Evolutionary conservation across 495 filamentous ascomycete species (phyloP).

Genomic region (Daldinia grandis): DNA sequence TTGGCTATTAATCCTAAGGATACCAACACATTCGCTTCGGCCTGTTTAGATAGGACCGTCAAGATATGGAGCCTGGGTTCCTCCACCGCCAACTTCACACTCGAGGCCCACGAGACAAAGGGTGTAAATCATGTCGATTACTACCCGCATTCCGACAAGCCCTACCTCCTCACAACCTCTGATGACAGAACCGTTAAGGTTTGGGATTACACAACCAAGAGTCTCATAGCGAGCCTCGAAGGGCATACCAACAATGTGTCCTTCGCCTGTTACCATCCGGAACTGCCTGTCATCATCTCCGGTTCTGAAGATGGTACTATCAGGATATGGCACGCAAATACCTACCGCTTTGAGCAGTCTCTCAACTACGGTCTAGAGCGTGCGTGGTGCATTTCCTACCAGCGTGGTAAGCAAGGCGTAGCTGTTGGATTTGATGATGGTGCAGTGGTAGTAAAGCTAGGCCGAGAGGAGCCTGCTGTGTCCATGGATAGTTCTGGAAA

Average conservation of each 20-base stretch:
- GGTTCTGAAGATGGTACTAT: conserved; percentile 96
- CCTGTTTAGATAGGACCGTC: conserved; percentile 94
- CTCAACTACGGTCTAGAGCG: conserved; percentile 94
- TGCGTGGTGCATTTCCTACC: conserved; percentile 97
- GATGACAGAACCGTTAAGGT: conserved; percentile 95
- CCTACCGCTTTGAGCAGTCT: conserved; percentile 93
- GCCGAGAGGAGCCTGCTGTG: conserved; percentile 94
- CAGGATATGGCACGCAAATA: conserved; percentile 92
- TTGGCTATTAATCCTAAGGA: conserved; percentile 99
- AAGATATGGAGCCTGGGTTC: conserved; percentile 99
- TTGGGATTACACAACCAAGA: conserved; percentile 99
- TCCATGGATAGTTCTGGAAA: conserved; percentile 97
- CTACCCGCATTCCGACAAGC: conserved; percentile 95
- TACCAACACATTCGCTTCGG: conserved; percentile 96
- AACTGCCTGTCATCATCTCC: conserved; percentile 97
- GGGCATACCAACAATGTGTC: conserved; percentile 99
- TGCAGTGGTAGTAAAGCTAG: conserved; percentile 96
- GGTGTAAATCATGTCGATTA: conserved; percentile 98
- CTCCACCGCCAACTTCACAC: conserved; percentile 87
- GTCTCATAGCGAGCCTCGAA: conserved; percentile 93
- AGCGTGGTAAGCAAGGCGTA: conserved; percentile 90
- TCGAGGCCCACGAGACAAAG: conserved; percentile 98
- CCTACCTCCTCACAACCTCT: conserved; percentile 94
- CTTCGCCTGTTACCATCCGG: conserved; percentile 97
- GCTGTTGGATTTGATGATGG: conserved; percentile 98